Evolutionary conservation across 108 stramenopile genomes (phyloP).

Genomic region (Skeletonema potamos): DNA sequence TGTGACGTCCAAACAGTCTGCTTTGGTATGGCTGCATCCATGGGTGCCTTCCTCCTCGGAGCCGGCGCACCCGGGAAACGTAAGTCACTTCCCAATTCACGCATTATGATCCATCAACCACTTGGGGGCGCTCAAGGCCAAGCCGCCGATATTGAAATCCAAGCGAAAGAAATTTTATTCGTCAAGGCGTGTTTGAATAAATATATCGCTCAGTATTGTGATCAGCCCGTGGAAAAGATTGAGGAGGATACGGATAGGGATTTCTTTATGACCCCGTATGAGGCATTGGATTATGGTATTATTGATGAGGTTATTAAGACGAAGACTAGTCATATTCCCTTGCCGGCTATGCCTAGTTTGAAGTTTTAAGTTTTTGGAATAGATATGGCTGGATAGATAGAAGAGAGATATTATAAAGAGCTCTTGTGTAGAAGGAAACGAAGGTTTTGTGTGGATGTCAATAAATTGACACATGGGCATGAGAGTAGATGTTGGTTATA

Average conservation of each 20-base stretch:
- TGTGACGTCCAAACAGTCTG: conserved; percentile 95
- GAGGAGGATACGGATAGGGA: conserved; percentile 94
- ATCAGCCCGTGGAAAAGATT: conserved; percentile 93
- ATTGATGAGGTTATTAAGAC: conserved; percentile 97
- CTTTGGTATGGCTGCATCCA: conserved; percentile 97
- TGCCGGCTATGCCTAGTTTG: conserved; percentile 78
- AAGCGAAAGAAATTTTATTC: conserved; percentile 97
- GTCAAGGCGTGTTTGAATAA: conserved; percentile 87
- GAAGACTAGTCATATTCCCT: conserved; percentile 86
- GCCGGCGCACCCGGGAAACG: conserved; percentile 92
- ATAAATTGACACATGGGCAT: no score
- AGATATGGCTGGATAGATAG: no score
- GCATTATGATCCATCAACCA: conserved; percentile 99
- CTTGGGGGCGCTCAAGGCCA: conserved; percentile 96
- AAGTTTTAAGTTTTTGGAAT: conserved; percentile 13
- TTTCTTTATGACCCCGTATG: conserved; percentile 96
- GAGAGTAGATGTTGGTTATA: neutral
- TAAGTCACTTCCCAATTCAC: conserved; percentile 87
- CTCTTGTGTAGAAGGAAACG: no score
- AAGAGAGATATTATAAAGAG: no score
- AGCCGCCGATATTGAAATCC: conserved; percentile 97
- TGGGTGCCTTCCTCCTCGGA: conserved; percentile 95
- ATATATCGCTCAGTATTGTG: conserved; percentile 92
- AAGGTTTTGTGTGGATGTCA: no score
- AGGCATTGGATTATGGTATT: conserved; percentile 94